Conservation (phyloP, 257 asterid species). For the Solanum gandarillasii region DNA sequence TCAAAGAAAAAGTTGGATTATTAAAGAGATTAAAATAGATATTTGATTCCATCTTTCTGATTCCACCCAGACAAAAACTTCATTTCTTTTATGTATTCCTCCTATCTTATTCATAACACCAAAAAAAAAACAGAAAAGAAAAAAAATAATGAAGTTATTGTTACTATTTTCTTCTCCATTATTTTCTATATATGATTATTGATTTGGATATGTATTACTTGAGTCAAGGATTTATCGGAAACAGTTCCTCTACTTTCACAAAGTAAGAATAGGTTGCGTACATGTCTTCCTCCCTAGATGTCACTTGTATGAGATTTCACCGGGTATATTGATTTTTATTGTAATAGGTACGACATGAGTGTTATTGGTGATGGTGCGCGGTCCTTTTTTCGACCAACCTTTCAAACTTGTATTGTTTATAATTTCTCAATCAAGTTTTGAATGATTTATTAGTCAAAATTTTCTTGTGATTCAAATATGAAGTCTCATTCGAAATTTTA, state of each 20-base stretch:
- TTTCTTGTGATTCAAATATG: neutral
- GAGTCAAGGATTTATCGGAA: neutral
- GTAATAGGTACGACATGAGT: no score
- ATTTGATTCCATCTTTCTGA: neutral
- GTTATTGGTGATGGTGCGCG: no score
- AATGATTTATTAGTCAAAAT: neutral
- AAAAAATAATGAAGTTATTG: no score
- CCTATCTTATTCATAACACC: neutral
- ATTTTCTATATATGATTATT: no score
- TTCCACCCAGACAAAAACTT: neutral
- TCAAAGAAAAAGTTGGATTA: neutral
- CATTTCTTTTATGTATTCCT: neutral
- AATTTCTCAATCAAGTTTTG: neutral
- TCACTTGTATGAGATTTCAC: no score
- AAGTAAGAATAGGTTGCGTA: neutral
- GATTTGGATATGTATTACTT: neutral
- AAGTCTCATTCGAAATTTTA: neutral
- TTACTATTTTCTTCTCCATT: no score
- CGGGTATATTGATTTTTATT: no score
- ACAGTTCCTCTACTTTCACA: neutral
- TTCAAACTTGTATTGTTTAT: neutral
- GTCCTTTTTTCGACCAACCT: neutral
- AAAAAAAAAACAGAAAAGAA: neutral
- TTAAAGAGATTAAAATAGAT: neutral
- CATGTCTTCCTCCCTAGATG: neutral